These are phyloP conservation scores for Solanum habrochaites DNA, from an alignment of 257 asterid species.

Conservation along the genomic window DNA sequence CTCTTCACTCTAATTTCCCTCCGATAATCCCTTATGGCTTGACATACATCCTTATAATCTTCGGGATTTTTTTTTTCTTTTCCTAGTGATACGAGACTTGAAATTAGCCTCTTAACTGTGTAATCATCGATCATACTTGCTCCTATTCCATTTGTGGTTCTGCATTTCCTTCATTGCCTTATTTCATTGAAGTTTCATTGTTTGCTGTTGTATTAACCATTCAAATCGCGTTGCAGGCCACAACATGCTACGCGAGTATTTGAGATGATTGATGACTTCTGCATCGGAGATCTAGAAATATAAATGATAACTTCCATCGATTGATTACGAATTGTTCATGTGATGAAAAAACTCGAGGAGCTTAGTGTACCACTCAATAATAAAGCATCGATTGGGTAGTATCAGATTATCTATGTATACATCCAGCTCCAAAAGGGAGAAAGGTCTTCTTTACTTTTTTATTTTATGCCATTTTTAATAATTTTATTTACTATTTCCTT, in stretches of 20 bases:
- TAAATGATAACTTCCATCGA: conserved; percentile 5
- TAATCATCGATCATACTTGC: background rate
- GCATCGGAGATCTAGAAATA: conserved; percentile 50
- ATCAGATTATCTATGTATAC: too few species aligned
- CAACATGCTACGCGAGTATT: conserved; percentile 89
- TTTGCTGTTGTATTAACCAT: background rate
- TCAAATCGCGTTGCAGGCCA: conserved; percentile 41
- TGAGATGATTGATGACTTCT: conserved; percentile 82
- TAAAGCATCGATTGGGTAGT: background rate
- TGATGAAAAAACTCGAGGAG: background rate
- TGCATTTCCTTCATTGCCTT: background rate
- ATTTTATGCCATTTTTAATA: background rate
- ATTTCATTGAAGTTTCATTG: background rate
- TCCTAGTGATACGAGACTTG: background rate
- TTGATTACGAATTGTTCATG: background rate
- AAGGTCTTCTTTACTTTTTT: too few species aligned
- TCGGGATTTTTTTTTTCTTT: background rate
- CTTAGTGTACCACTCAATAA: background rate
- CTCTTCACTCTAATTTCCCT: background rate
- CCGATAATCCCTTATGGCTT: background rate
- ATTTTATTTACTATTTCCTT: background rate
- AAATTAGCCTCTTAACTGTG: background rate
- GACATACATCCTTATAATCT: background rate
- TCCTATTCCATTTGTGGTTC: background rate
- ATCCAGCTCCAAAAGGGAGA: too few species aligned